Base-by-base conservation (phyloP, 768 basidiomycete genomes). In the Lactarius quietus region DNA sequence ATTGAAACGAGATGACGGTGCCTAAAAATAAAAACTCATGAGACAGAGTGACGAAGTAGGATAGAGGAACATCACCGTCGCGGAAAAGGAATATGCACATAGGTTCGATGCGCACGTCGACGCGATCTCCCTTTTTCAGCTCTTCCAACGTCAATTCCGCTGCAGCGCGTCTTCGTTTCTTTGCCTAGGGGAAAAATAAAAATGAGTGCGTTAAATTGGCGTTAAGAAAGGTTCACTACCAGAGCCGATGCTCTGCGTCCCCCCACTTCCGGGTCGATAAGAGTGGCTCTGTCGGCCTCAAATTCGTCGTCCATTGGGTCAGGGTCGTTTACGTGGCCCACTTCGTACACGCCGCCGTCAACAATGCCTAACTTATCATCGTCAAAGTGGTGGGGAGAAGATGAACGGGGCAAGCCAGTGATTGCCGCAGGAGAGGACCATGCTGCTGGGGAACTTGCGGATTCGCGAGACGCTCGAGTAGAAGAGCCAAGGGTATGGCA, bases 61-160 rank as follows among this genome's bases (percentile, higher is more conserved):
- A 38, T 62, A 45, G n/a, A 59, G 57, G 64, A 38, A 73, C 76
- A 59, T 53, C 71, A 82, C 88, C 88, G 71, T 89, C 83, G 64
- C 85, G 79, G 68, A 85, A 79, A 8, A 90, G 78, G 76, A 89
- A 89, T 63, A 90, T 82, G 70, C 80, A 88, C 77, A 90, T 79
- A 3, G 89, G 86, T 38, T 82, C 76, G 45, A 87, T 78, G 62
- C 82, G 80, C 26, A 90, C 84, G 39, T 82, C 76, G 15, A 88
- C 81, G 59, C 86, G 80, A 29, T 86, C 84, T 15, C 82, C 85
- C 66, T 80, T 80, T 68, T 81, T 82, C 23, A 83, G 75, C 23
- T 78, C 76, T 29, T 75, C 72, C 41, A 73, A 65, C 39, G 73
- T 74, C 66, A 71, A 56, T 28, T 72, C 72, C 17, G 70, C 69